Base-by-base conservation (phyloP, 345 rosid genomes). In the Abelmoschus esculentus region DNA sequence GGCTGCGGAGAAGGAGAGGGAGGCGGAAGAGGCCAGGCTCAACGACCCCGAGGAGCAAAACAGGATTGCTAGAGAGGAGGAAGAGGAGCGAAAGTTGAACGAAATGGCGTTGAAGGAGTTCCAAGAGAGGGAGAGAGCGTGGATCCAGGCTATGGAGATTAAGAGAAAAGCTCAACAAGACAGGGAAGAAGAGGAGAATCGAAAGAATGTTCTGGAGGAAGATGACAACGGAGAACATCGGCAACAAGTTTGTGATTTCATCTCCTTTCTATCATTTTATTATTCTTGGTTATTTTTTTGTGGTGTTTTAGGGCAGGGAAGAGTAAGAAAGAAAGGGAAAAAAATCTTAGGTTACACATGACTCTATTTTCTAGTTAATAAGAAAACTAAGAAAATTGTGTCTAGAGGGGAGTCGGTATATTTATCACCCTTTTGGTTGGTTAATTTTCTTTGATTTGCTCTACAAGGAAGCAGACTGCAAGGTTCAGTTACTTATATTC, bases 41-140 rank as follows among this genome's bases (percentile, higher is more conserved):
- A 84, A 89, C 72, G 96, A 91, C 74, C 91, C 90, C 38, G 92
- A 76, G 66, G 90, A 88, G 78, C 88, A 78, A 74, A 84, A 76
- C 76, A 83, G 81, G 69, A 31, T 80, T 12, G 77, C 74, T 75
- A 76, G 78, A 77, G 75, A 79, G 79, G 90, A 81, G 80, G 83
- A 84, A 76, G 91, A 80, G 74, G 98, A 83, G 83, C 87, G 58
- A 56, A 77, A 73, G 76, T 60, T 72, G 70, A 83, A 81, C 77
- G 90, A 89, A 71, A 75, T 79, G 61, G 90, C 81, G 66, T 72
- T 86, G 76, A 86, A 70, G 77, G 92, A 88, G 80, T 93, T 91
- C 69, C 87, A 86, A 75, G 91, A 89, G 81, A 67, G 92, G 61
- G 97, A 93, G 84, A 81, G 87, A 83, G 74, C 73, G 56, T 93